A percentile compares a stretch with the other conserved stretches of the same genome.
Evolutionary conservation across 805 yeast genomes (phyloP).

Genomic region (Candida orba): DNA sequence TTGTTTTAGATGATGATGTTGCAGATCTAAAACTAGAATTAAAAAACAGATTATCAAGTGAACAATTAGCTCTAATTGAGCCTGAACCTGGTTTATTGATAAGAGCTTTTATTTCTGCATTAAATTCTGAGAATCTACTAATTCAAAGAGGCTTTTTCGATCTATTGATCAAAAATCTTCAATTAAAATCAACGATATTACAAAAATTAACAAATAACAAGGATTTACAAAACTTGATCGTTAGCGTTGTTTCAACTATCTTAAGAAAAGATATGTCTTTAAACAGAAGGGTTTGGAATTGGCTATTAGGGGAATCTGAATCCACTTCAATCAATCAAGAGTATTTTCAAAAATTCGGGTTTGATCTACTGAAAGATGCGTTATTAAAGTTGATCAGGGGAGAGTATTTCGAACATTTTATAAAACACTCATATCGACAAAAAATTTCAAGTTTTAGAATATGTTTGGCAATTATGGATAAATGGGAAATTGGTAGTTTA

Average conservation of each 20-base stretch:
- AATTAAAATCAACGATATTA: conserved; percentile 53
- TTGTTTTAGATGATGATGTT: conserved; percentile 20
- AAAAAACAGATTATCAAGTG: conserved; percentile 30
- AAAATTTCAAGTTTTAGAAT: conserved; percentile 53
- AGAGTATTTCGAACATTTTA: conserved; percentile 10
- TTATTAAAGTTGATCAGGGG: conserved; percentile 41
- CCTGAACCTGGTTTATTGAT: conserved; percentile 79
- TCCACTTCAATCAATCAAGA: conserved; percentile 6
- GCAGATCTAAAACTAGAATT: conserved; percentile 21
- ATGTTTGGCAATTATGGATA: conserved; percentile 71
- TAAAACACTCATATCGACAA: conserved; percentile 22
- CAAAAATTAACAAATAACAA: conserved; percentile 37
- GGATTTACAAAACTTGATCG: conserved; percentile 53
- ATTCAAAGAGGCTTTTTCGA: conserved; percentile 89
- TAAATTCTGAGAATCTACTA: conserved; percentile 58
- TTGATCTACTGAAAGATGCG: conserved; percentile 42
- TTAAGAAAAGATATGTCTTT: conserved; percentile 87
- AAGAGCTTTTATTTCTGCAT: conserved; percentile 65
- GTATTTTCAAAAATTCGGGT: conserved; percentile 58
- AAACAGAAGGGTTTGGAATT: conserved; percentile 88
- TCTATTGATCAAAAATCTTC: conserved; percentile 58
- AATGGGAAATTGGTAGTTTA: conserved; percentile 87
- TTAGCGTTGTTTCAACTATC: conserved; percentile 61
- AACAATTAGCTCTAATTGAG: conserved; percentile 52
- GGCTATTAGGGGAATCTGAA: conserved; percentile 67